These are phyloP conservation scores for Styphnolobium japonicum DNA, from an alignment of 306 rosid genomes.

Conservation along the genomic window DNA sequence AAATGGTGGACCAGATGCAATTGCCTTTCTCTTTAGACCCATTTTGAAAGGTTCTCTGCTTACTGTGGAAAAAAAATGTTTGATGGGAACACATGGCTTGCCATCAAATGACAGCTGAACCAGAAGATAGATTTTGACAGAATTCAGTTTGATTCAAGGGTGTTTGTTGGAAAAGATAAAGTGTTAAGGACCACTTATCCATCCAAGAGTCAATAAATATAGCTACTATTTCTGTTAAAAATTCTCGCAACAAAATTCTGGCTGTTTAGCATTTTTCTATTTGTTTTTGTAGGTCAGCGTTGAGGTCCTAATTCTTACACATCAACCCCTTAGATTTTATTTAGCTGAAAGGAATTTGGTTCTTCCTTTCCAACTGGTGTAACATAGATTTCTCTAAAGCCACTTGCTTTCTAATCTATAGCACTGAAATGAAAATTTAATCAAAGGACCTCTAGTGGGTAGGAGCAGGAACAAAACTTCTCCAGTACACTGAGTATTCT, in stretches of 20 bases:
- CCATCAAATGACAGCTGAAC: slow-evolving; percentile 36
- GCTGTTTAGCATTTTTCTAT: too few species aligned
- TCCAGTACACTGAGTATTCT: background rate
- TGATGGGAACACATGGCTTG: slow-evolving; percentile 24
- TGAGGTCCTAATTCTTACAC: slow-evolving; percentile 41
- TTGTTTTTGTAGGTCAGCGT: slow-evolving; percentile 16
- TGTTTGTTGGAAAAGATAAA: too few species aligned
- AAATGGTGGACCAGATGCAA: slow-evolving; percentile 36
- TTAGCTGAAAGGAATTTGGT: slow-evolving; percentile 31
- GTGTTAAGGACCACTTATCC: too few species aligned
- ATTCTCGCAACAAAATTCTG: too few species aligned
- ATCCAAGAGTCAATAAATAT: too few species aligned
- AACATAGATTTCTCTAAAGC: background rate
- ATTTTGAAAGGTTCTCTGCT: slow-evolving; percentile 40
- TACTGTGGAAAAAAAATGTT: background rate
- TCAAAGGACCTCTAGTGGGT: background rate
- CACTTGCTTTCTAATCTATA: background rate
- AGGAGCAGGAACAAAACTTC: background rate
- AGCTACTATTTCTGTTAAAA: too few species aligned
- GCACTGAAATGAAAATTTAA: background rate
- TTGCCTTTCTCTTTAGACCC: slow-evolving; percentile 30
- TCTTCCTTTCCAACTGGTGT: slow-evolving; percentile 24
- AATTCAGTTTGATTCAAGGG: too few species aligned
- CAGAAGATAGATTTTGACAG: background rate
- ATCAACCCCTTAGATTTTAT: background rate